A percentile compares a stretch with the other conserved stretches of the same genome.
Evolutionary conservation across 352 stramenopile species (phyloP).

Genomic region (Phytophthora cryptogea): DNA sequence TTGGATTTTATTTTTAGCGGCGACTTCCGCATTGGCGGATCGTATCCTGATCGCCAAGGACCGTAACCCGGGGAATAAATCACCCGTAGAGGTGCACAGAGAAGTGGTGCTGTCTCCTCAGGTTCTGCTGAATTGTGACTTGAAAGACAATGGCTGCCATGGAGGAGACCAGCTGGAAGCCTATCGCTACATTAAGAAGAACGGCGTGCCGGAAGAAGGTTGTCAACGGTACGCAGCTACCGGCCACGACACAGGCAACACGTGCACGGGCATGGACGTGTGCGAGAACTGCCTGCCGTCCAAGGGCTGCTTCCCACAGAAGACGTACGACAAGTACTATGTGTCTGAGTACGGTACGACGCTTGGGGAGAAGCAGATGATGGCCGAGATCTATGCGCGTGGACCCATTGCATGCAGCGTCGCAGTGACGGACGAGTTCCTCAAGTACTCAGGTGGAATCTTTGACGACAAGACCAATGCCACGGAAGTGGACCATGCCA

Average conservation of each 20-base stretch:
- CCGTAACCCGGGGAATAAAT: conserved; percentile 50
- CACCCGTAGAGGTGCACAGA: conserved; percentile 65
- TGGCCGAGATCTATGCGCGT: conserved; percentile 96
- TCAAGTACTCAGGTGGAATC: conserved; percentile 94
- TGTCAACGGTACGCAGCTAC: conserved; percentile 94
- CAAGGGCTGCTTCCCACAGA: conserved; percentile 88
- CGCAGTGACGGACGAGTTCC: conserved; percentile 87
- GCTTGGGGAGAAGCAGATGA: conserved; percentile 92
- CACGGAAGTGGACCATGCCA: conserved; percentile 87
- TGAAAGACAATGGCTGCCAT: conserved; percentile 90
- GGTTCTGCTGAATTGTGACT: conserved; percentile 89
- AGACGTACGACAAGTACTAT: conserved; percentile 94
- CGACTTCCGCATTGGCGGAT: conserved; percentile 86
- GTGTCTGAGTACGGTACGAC: conserved; percentile 95
- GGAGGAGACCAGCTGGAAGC: conserved; percentile 91
- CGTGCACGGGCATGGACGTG: conserved; percentile 87
- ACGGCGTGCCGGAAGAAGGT: conserved; percentile 94
- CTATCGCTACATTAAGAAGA: conserved; percentile 93
- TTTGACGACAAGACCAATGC: conserved; percentile 91
- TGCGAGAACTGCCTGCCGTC: conserved; percentile 92
- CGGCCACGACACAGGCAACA: conserved; percentile 89
- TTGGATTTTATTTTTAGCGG: conserved; percentile 40
- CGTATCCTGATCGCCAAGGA: conserved; percentile 86
- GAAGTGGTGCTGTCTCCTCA: conserved; percentile 86
- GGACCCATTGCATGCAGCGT: conserved; percentile 95